phyloP scores from a whole-genome alignment of 2,329 filamentous ascomycete species.

The Penicillium sp. region DNA sequence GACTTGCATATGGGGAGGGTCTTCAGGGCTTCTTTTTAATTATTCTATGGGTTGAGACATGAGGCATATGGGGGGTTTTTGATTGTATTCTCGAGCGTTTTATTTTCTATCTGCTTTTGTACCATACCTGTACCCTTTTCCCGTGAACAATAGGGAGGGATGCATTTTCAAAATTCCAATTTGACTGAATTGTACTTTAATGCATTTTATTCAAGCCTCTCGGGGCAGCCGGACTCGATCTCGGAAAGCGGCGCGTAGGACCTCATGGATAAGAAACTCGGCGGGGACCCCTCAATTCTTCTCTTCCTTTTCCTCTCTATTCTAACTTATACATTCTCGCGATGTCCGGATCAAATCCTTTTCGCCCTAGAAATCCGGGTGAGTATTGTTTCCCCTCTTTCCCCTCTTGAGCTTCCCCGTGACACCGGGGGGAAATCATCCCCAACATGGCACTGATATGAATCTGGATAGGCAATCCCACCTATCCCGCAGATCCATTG shows the following conservation, averaged over 20 bases:
- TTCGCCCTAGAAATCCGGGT: slow-evolving; percentile 45
- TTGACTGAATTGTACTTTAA: neutral
- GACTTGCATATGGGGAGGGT: slow-evolving; percentile 3
- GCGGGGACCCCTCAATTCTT: slow-evolving; percentile 20
- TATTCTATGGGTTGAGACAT: slow-evolving; percentile 1
- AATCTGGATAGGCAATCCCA: slow-evolving; percentile 11
- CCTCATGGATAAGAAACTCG: slow-evolving; percentile 21
- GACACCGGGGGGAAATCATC: slow-evolving; percentile 2
- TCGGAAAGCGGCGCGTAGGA: slow-evolving; percentile 23
- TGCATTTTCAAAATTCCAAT: slow-evolving; percentile 1
- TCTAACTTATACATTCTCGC: slow-evolving; percentile 22
- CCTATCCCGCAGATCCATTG: slow-evolving; percentile 10
- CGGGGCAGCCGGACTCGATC: slow-evolving; percentile 21
- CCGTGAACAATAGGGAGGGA: slow-evolving; percentile 5
- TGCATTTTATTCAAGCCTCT: slow-evolving; percentile 11
- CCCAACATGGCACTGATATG: slow-evolving; percentile 2
- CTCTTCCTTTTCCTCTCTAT: slow-evolving; percentile 14
- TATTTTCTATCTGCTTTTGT: neutral
- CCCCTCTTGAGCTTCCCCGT: slow-evolving; percentile 14
- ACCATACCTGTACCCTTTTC: slow-evolving; percentile 6
- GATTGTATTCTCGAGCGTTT: slow-evolving; percentile 1
- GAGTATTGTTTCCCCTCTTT: slow-evolving; percentile 15
- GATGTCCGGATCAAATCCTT: slow-evolving; percentile 52
- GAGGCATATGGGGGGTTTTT: neutral
- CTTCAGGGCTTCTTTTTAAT: slow-evolving; percentile 2